Evolutionary conservation across 2,329 filamentous ascomycete species (phyloP), one percentile per base, ranked within the genome.

Genomic region (Aspergillus bombycis): DNA sequence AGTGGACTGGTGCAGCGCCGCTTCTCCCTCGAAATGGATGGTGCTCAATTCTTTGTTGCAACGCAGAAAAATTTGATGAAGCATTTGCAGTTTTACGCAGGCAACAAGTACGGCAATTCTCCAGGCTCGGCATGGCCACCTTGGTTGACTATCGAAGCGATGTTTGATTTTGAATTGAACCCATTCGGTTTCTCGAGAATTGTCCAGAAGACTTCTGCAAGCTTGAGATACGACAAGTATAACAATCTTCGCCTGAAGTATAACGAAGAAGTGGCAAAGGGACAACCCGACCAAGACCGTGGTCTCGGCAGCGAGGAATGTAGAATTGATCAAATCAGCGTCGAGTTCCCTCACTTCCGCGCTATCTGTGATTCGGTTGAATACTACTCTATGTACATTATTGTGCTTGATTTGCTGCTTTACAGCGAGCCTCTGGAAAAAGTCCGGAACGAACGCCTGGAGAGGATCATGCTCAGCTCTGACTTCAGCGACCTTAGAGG

Each of bases 391-490:
- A 89, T 99, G 84, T 99, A 99, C 74, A 93, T 99, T 78, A 99
- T 99, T 70, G 94, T 97, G 4, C 84, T 98, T 67, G 95, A 99
- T 79, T 85, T 99, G 48, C 84, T 99, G 58, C 89, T 99, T 77
- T 99, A 98, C 81, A 97, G 88, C 74, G 95, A 99, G 77, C 95
- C 95, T 2, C 81, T 96, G 54, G 95, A 99, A 78, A 99, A 99
- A 85, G 96, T 94, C n/a, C 88, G 96, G 63, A 97, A 86, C 72
- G 96, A 99, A 80, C 89, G 93, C 41, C 83, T 99, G 19, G 95
- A 99, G 78, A 98, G 97, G 84, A 99, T 99, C 71, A 97, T 99
- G 89, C 87, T 99, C 56, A 95, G 94, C 1, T 98, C 95, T 0
- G 95, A 99, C 78, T 99, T 99, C 75, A 99, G 94, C 77, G 95